phyloP scores from a whole-genome alignment of 345 rosid genomes.

The Eucalyptus curtisii region DNA sequence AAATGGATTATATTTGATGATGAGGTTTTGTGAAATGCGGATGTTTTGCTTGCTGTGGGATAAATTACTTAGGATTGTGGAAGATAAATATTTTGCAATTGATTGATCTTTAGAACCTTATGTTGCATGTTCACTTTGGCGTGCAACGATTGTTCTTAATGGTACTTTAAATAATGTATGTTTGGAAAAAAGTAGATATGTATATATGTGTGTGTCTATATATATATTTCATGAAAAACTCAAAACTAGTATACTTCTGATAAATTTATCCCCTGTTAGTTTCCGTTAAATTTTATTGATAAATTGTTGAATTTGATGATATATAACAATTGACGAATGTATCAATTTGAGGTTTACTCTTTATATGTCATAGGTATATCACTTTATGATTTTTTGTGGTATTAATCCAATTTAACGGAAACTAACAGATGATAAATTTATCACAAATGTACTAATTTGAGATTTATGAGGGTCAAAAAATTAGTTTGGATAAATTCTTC shows the following conservation, averaged over 20 bases:
- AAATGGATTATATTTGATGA: neutral
- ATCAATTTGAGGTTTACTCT: no score
- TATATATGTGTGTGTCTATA: no score
- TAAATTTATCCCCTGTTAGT: fast-evolving
- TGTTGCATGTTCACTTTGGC: neutral
- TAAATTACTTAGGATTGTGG: neutral
- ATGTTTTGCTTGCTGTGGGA: neutral
- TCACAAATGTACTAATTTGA: no score
- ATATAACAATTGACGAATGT: no score
- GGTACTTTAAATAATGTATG: neutral
- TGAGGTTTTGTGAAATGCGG: neutral
- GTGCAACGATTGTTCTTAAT: neutral
- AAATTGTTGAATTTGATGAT: no score
- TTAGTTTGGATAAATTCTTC: no score
- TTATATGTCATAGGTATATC: fast-evolving
- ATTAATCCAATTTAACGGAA: no score
- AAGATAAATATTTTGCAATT: neutral
- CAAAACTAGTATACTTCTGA: fast-evolving
- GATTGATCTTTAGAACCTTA: neutral
- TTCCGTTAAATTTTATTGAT: fast-evolving
- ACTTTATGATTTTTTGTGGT: no score
- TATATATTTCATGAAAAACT: no score
- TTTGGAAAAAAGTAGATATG: neutral
- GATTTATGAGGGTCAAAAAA: no score
- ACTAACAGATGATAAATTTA: no score